A percentile compares a stretch with the other conserved stretches of the same genome.
phyloP scores from a whole-genome alignment of 1,284 basidiomycete genomes.

The Leccinum holopus region DNA sequence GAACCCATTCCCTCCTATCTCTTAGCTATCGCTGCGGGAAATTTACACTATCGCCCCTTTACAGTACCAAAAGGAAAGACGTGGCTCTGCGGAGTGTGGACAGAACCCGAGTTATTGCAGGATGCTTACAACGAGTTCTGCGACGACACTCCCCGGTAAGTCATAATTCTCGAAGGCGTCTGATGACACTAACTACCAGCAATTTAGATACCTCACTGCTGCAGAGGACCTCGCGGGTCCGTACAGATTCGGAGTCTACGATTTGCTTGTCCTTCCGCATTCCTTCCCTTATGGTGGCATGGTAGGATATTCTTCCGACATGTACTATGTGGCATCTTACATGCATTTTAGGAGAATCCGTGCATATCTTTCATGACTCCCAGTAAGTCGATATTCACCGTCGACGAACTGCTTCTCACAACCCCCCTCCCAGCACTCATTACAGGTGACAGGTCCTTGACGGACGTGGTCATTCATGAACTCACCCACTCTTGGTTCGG shows the following conservation, averaged over 20 bases:
- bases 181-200: not conserved
- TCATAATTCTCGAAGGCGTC: not conserved
- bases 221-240: slow-evolving; percentile 76
- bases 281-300: slow-evolving; percentile 93
- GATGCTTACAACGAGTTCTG: slow-evolving; percentile 86
- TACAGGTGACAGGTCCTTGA: slow-evolving; percentile 81
- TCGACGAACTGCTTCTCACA: not conserved
- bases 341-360: slow-evolving; percentile 64
- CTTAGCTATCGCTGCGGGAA: slow-evolving; percentile 84
- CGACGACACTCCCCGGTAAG: slow-evolving; percentile 74
- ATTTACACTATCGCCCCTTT: slow-evolving; percentile 74
- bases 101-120: slow-evolving; percentile 82
- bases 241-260: slow-evolving; percentile 90
- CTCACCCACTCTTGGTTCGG: slow-evolving; percentile 85
- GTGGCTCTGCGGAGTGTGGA: slow-evolving; percentile 88
- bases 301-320: slow-evolving; percentile 42
- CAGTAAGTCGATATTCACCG: slow-evolving; percentile 44
- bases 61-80: slow-evolving; percentile 54
- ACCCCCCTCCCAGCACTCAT: slow-evolving; percentile 56
- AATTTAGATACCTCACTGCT: slow-evolving; percentile 64
- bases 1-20: slow-evolving; percentile 86
- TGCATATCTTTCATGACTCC: slow-evolving; percentile 89
- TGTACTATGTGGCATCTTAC: slow-evolving; percentile 8
- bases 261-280: slow-evolving; percentile 87
- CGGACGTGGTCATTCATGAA: slow-evolving; percentile 87